Evolutionary conservation across 2,329 filamentous ascomycete species (phyloP), one percentile per base, ranked within the genome.

Genomic region (Fusarium sp.): DNA sequence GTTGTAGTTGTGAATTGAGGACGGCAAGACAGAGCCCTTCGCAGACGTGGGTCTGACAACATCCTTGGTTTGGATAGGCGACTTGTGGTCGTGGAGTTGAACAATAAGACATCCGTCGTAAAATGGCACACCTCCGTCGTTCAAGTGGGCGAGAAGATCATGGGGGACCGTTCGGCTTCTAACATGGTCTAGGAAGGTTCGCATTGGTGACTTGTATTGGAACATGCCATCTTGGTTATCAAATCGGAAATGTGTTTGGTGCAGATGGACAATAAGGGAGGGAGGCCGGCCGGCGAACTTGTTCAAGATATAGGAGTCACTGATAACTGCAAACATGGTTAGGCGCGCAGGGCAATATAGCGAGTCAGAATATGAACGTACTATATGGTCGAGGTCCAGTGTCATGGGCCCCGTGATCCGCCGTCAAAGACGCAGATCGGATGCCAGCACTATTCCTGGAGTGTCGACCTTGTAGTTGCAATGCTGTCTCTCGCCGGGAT

Each of bases 61-160:
- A 82, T 87, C 88, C 75, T 93, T 89, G 70, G 85, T 82, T 65
- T 86, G 84, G 46, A 85, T 84, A 41, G 82, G 82, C 1, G 90
- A 89, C 74, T 92, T 92, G 81, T 97, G 92, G 76, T 98, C 93
- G 74, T 97, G 88, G n/a, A 98, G 83, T 78, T 97, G 91, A 35
- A 99, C 94, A 71, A 99, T 98, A 58, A 99, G 86, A 75, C 95
- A 97, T 32, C 92, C 94, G 78, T 98, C 94, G 77, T 98, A 99
- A 76, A 97, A 98, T 11, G 86, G 85, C 15, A 97, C 91, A 20
- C 89, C 88, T 19, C 84, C 84, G 47, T 88, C 85, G 28, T 89
- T 85, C 55, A 99, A 87, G 70, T 95, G 91, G 47, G 91, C 89
- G 13, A 98, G 82, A 76, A 98, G 88, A 71, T 97, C 94, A 78